Evolutionary conservation across 768 basidiomycete species (phyloP).

Genomic region (Calocybe indica): DNA sequence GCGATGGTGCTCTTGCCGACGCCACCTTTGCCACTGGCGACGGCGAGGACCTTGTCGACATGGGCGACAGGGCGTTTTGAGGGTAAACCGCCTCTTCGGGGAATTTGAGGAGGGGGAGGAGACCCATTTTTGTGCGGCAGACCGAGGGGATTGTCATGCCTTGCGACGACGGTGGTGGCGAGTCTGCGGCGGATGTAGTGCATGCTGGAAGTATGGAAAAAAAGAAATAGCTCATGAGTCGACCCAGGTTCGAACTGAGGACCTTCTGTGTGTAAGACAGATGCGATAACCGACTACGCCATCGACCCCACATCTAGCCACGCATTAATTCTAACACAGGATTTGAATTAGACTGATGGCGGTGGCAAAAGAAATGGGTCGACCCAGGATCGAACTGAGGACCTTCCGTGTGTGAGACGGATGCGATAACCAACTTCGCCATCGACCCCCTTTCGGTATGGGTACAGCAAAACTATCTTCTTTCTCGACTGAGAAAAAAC

Average conservation of each 20-base stretch:
- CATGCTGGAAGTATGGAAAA: too few species aligned
- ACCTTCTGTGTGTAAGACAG: constrained; percentile 71
- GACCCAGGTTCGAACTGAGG: constrained; percentile 30
- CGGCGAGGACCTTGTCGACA: constrained; percentile 75
- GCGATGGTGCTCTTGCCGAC: constrained; percentile 97
- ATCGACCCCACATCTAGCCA: constrained; percentile 43
- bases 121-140: not conserved
- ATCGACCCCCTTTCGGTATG: constrained; percentile 27
- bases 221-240: constrained; percentile 15
- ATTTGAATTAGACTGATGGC: not conserved
- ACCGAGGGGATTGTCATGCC: constrained; percentile 1
- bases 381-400: constrained; percentile 11
- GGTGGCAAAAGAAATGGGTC: constrained; percentile 2
- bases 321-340: too few species aligned
- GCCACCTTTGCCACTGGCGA: constrained; percentile 93
- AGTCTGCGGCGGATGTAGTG: not conserved
- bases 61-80: constrained; percentile 57
- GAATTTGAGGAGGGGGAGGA: constrained; percentile 48
- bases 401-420: constrained; percentile 36
- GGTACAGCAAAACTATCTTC: too few species aligned
- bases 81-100: constrained; percentile 47
- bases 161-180: not conserved
- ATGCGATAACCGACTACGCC: constrained; percentile 84
- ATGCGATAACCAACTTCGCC: constrained; percentile 76
- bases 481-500: too few species aligned